Evolutionary conservation across 305 asterid species (phyloP).

Genomic region (Rubia occidens): DNA sequence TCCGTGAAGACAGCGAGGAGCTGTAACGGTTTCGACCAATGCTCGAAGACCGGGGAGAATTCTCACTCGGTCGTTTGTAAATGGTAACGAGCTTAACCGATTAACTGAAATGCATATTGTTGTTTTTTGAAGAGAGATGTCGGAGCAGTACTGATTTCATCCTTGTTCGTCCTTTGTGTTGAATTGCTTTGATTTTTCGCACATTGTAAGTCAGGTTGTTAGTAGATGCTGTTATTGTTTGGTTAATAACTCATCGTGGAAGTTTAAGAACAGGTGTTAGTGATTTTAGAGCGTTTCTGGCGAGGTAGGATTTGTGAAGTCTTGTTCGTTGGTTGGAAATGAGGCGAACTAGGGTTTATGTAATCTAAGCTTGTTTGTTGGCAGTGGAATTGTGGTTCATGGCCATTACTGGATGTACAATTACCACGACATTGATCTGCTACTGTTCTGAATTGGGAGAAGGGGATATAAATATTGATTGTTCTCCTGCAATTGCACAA

Average conservation of each 20-base stretch:
- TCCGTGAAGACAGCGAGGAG: neutral
- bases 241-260: neutral
- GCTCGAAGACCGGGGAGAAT: slow-evolving; percentile 7
- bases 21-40: neutral
- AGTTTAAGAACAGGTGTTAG: neutral
- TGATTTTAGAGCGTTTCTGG: neutral
- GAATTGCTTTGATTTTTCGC: neutral
- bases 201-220: neutral
- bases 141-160: neutral
- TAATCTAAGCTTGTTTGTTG: neutral
- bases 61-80: neutral
- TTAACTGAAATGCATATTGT: neutral
- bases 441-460: neutral
- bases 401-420: neutral
- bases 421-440: neutral
- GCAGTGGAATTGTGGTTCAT: neutral
- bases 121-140: neutral
- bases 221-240: neutral
- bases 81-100: slow-evolving; percentile 14
- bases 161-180: neutral
- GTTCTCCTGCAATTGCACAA: neutral
- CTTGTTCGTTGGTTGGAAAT: neutral
- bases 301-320: neutral
- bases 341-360: neutral
- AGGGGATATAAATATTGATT: neutral